phyloP scores from a whole-genome alignment of 2,329 filamentous ascomycete genomes.

The Penicillium crustosum region DNA sequence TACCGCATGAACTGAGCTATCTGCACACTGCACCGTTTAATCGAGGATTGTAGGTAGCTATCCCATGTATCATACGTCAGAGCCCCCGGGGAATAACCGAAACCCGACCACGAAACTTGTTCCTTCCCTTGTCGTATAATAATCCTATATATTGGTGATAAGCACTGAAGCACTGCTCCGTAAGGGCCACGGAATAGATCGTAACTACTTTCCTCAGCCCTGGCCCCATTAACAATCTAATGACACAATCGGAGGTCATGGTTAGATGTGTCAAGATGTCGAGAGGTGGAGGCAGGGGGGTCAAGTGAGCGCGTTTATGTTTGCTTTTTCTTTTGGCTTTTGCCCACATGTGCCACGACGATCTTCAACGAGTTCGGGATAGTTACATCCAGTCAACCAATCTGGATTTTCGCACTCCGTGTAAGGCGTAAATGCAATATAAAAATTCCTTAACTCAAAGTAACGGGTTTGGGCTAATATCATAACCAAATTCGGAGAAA shows the following conservation, averaged over 20 bases:
- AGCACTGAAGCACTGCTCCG: not conserved
- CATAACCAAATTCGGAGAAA: not conserved
- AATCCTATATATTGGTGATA: not conserved
- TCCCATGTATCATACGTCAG: not conserved
- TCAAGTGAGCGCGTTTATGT: not conserved
- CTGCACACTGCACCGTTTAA: not conserved
- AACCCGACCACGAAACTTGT: not conserved
- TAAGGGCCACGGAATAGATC: not conserved
- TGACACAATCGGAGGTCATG: slow-evolving; percentile 1
- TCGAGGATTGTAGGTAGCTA: not conserved
- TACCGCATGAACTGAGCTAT: not conserved
- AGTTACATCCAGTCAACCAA: not conserved
- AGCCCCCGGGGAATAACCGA: not conserved
- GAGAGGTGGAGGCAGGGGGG: slow-evolving; percentile 5
- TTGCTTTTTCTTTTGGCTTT: slow-evolving; percentile 3
- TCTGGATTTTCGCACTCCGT: not conserved
- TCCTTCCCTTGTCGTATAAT: not conserved
- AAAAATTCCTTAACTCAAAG: not conserved
- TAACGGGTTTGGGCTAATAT: not conserved
- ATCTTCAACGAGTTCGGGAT: slow-evolving; percentile 1
- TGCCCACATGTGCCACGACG: slow-evolving; percentile 6
- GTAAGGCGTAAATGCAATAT: not conserved
- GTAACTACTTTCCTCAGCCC: not conserved
- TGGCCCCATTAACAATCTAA: not conserved
- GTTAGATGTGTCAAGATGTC: slow-evolving; percentile 5